phyloP scores from a whole-genome alignment of 2,329 filamentous ascomycete species.

The Cadophora sp. region DNA sequence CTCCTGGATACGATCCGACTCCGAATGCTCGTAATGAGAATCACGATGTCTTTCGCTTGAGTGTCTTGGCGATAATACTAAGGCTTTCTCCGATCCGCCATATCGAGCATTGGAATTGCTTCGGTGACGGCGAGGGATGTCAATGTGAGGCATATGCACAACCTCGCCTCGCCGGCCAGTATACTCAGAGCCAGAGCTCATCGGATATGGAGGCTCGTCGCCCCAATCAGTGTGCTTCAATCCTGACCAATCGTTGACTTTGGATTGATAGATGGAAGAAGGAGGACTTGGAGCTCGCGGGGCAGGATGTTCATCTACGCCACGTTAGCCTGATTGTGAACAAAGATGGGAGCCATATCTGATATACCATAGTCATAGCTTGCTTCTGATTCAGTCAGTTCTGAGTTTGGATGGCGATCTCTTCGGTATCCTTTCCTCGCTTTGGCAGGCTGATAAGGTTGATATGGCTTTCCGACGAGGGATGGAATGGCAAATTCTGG shows the following conservation, averaged over 20 bases:
- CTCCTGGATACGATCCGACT: background rate
- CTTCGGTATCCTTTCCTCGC: slow-evolving; percentile 20
- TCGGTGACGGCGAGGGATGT: background rate
- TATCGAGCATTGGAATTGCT: slow-evolving; percentile 19
- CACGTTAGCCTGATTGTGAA: slow-evolving; percentile 11
- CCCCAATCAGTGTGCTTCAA: slow-evolving; percentile 9
- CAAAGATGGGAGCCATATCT: background rate
- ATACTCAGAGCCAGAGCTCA: slow-evolving; percentile 7
- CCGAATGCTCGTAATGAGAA: background rate
- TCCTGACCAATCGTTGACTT: background rate
- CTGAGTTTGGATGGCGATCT: slow-evolving; percentile 21
- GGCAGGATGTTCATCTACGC: slow-evolving; percentile 7
- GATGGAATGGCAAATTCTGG: slow-evolving; percentile 3
- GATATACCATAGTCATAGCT: slow-evolving; percentile 9
- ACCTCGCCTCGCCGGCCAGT: background rate
- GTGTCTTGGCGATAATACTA: slow-evolving; percentile 9
- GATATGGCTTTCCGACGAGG: slow-evolving; percentile 5
- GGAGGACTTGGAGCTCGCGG: slow-evolving; percentile 30
- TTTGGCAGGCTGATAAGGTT: slow-evolving; percentile 1
- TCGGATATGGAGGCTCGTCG: slow-evolving; percentile 15
- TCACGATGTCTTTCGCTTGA: slow-evolving; percentile 1
- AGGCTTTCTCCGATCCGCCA: slow-evolving; percentile 12
- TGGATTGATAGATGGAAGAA: slow-evolving; percentile 6
- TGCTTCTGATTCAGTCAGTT: slow-evolving; percentile 24
- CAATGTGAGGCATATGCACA: background rate